Percentiles rank a stretch among this genome's conserved stretches.
Evolutionary conservation across 495 filamentous ascomycete genomes (phyloP).

Genomic region (Xylaria telfairii): DNA sequence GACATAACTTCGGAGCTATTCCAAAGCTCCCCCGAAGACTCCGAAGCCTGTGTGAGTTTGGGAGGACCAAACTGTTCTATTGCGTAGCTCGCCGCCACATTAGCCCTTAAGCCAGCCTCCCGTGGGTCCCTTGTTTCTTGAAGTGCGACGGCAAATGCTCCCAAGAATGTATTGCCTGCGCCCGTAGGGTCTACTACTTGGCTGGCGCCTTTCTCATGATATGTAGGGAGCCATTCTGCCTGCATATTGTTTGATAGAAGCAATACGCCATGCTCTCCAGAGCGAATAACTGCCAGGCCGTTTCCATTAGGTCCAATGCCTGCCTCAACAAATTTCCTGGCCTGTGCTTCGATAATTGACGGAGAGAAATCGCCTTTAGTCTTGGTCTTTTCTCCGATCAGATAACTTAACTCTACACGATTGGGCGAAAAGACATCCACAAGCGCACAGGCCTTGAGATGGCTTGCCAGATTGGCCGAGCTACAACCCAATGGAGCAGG

Average conservation of each 20-base stretch:
- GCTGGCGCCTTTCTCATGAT: slow-evolving; percentile 24
- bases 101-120: slow-evolving; percentile 39
- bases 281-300: slow-evolving; percentile 38
- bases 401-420: slow-evolving; percentile 41
- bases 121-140: slow-evolving; percentile 30
- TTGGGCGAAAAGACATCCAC: slow-evolving; percentile 50
- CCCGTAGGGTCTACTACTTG: slow-evolving; percentile 47
- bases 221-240: slow-evolving; percentile 42
- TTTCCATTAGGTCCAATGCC: slow-evolving; percentile 34
- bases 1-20: neutral
- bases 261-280: slow-evolving; percentile 44
- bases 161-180: slow-evolving; percentile 47
- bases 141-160: slow-evolving; percentile 43
- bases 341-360: slow-evolving; percentile 37
- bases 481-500: slow-evolving; percentile 41
- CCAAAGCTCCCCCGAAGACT: slow-evolving; percentile 7
- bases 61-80: slow-evolving; percentile 50
- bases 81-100: slow-evolving; percentile 45
- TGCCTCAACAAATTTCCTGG: slow-evolving; percentile 26
- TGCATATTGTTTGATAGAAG: slow-evolving; percentile 21
- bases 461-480: slow-evolving; percentile 32
- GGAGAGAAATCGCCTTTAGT: slow-evolving; percentile 20
- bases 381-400: slow-evolving; percentile 28
- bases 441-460: slow-evolving; percentile 30
- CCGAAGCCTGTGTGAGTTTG: slow-evolving; percentile 15